A percentile compares a stretch with the other conserved stretches of the same genome.
Evolutionary conservation across 208 protist species (phyloP).

Genomic region (Acanthamoeba culbertsoni): DNA sequence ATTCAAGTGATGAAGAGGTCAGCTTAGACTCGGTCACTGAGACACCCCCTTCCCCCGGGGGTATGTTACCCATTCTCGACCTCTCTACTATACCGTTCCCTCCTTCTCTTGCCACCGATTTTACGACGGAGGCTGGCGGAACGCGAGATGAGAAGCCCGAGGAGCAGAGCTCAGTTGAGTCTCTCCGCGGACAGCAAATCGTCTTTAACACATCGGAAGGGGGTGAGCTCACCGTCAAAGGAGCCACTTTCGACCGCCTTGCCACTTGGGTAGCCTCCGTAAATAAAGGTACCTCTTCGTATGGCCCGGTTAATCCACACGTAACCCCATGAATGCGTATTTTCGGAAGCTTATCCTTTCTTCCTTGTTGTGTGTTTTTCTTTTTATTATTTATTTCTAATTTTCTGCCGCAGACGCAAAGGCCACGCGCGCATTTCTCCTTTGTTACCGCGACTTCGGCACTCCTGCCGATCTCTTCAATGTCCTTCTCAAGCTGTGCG

Average conservation of each 20-base stretch:
- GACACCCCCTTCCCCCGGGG: too few species aligned
- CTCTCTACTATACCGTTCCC: too few species aligned
- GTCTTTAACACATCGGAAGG: neutral
- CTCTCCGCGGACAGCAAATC: neutral
- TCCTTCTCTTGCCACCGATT: too few species aligned
- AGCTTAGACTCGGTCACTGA: too few species aligned
- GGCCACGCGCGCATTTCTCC: neutral
- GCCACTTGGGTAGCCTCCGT: neutral
- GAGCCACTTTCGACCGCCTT: constrained; percentile 13
- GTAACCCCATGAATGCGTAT: too few species aligned
- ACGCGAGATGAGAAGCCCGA: neutral
- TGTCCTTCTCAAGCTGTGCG: constrained; percentile 2
- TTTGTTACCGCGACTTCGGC: constrained; percentile 23
- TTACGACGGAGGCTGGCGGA: too few species aligned
- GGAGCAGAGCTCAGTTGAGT: constrained; percentile 4
- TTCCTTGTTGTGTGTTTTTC: neutral
- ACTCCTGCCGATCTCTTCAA: constrained; percentile 13
- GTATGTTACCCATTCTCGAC: too few species aligned
- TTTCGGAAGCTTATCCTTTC: too few species aligned
- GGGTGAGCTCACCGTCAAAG: constrained; percentile 1
- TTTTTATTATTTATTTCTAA: too few species aligned
- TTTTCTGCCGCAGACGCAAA: constrained; percentile 34
- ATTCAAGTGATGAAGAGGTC: too few species aligned
- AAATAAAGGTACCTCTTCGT: neutral
- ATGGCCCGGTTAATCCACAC: too few species aligned